Base-by-base conservation (phyloP, 768 basidiomycete species). In the Rossbeevera mucosa region DNA sequence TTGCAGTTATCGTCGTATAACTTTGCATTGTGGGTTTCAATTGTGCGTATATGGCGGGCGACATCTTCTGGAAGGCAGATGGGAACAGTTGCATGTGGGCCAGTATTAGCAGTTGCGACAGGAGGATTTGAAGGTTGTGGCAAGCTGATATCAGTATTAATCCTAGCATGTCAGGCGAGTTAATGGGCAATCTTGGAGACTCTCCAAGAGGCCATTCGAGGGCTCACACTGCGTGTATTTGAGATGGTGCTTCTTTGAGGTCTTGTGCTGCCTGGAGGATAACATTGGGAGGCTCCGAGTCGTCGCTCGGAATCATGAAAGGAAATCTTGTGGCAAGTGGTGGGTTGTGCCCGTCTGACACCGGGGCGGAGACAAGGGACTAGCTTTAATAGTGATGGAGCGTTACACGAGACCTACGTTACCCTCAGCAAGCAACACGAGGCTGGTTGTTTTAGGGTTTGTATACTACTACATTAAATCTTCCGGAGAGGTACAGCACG, bases 11-110 rank as follows among this genome's bases (percentile, higher is more conserved):
- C 76, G 28, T 69, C 56, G 48, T 66, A 75, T 33, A 77, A 52
- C 50, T 64, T 71, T 48, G 59, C 36, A 38, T 72, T 72, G 7
- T 70, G 62, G 7, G 20, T 2, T 51, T 71, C 54, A 16, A 71
- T 53, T 1, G 57, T 45, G 26, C 66, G 66, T 28, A 80, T 45
- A 29, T 64, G 74, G 43, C 68, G 70, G 4, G 70, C 48, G 52
- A 55, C 36, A 13, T 28, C 56, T 16, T 71, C 65, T 16, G 41
- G 44, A 9, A 80, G 69, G 6, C 72, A 69, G 18, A 77, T 73
- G 55, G 68, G 70, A 54, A 79, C 79, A 4, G 68, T 58, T 21
- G 78, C 67, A 57, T 74, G 80, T 12, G 72, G 72, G 63, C 75
- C 78, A 16, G 43, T 22, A 20, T 43, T 43, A 9, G 20, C 29